phyloP scores from a whole-genome alignment of 2,329 filamentous ascomycete species.

The Bisporella sp. region DNA sequence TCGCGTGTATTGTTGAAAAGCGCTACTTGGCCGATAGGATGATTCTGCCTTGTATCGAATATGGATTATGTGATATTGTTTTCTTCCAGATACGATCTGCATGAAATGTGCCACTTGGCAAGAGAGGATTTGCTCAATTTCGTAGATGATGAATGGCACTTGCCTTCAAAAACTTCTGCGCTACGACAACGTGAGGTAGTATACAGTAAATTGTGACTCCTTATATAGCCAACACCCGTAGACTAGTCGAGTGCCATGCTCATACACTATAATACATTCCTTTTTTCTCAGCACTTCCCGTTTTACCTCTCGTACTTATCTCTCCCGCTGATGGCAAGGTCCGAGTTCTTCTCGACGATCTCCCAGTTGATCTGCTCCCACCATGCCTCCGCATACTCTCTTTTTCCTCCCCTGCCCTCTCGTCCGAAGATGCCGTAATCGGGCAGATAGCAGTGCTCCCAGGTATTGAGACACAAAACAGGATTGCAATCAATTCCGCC shows the following conservation, averaged over 20 bases:
- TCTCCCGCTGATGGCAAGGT: background rate
- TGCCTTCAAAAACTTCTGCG: no score
- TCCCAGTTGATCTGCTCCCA: constrained; percentile 87
- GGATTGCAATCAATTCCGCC: constrained; percentile 66
- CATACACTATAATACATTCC: constrained; percentile 14
- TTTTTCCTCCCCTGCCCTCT: constrained; percentile 64
- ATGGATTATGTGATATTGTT: no score
- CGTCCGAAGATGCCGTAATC: constrained; percentile 58
- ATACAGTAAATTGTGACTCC: no score
- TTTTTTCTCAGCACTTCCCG: background rate
- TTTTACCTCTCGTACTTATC: background rate
- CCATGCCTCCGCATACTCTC: constrained; percentile 69
- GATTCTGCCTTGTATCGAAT: no score
- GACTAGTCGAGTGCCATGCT: constrained; percentile 11
- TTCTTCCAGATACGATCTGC: no score
- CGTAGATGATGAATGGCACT: no score
- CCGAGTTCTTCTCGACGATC: constrained; percentile 44
- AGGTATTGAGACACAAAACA: constrained; percentile 87
- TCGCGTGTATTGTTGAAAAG: no score
- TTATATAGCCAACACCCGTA: no score
- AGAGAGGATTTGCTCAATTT: no score
- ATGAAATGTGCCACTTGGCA: no score
- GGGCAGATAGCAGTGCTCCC: constrained; percentile 87
- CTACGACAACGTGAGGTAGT: no score
- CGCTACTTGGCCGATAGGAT: no score